Base-by-base conservation (phyloP, 129 eudicot species). In the Logfia minima region DNA sequence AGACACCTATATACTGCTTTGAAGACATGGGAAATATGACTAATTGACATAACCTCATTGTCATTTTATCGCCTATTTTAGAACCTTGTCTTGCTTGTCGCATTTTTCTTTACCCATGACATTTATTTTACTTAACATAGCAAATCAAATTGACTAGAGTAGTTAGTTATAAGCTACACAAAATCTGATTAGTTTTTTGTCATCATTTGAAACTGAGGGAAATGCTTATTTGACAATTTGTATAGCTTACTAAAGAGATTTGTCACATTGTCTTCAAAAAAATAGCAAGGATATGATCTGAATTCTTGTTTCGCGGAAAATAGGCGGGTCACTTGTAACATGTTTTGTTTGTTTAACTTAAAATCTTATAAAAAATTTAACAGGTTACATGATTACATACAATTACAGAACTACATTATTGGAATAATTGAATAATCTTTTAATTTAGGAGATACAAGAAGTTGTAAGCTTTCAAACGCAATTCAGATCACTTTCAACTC, bases 1-100 rank as follows among this genome's bases (percentile, higher is more conserved):
- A 56, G 53, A 76, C 62, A 63, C 35, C 9, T 72, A 64, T 34
- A 10, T 52, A 79, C 70, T 34, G 48, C 74, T 81, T 77, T 77
- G 24, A 28, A 14, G 22, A 63, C 3, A 29, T 6, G 22, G 22
- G 1, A 31, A 29, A 29, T 65, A 65, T 29, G 70, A 31, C 4
- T 65, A 16, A 31, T 14, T 5, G 24, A 31, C 31, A 7, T 10
- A 26, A 24, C n/a, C 5, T 28, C 8, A 31, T 63, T 24, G 35
- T 28, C 19, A 23, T 26, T 23, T 63, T 24, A 26, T 63, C 35
- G 13, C 7, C 18, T 63, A 31, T 63, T 63, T 60, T 26, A 26
- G 68, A 13, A 21, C 68, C n/a, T 11, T 28, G 19, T 5, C 22
- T 8, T 14, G 41, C 35, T 28, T 64, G 24, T 64, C 14, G 35